These are phyloP conservation scores for Apophysomyces ossiformis DNA, from an alignment of 371 early-diverging fungal genomes.

Conservation along the genomic window DNA sequence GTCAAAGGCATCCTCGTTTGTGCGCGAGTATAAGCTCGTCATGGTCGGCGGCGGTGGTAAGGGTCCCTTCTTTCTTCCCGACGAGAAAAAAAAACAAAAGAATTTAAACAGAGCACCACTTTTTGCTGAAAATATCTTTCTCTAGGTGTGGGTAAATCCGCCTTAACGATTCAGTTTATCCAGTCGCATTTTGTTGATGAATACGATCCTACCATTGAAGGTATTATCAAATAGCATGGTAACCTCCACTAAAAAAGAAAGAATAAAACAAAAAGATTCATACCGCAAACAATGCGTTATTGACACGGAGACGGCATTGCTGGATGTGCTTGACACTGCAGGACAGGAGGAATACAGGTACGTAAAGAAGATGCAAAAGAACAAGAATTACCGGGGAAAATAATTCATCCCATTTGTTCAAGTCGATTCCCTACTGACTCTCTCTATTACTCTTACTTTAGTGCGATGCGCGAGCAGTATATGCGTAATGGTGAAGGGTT, in stretches of 20 bases:
- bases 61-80: background rate
- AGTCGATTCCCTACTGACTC: conserved; percentile 21
- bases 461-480: conserved; percentile 80
- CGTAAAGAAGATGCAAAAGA: background rate
- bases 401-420: background rate
- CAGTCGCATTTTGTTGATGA: conserved; percentile 91
- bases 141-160: conserved; percentile 81
- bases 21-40: conserved; percentile 79
- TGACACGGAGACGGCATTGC: conserved; percentile 79
- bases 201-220: conserved; percentile 95
- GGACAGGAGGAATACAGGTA: conserved; percentile 92
- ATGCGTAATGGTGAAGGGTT: conserved; percentile 71
- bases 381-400: background rate
- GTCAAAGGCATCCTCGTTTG: conserved; percentile 60
- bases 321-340: conserved; percentile 95
- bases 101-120: background rate
- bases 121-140: background rate
- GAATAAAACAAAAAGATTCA: conserved; percentile 64
- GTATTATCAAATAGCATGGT: conserved; percentile 30
- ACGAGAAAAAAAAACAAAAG: too few relatives aligned
- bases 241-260: background rate
- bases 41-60: conserved; percentile 88
- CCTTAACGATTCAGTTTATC: conserved; percentile 90
- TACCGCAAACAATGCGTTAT: conserved; percentile 89
- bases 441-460: conserved; percentile 18